Conservation (phyloP, 78 protist genomes). For the Trichosphaerium sp. region DNA sequence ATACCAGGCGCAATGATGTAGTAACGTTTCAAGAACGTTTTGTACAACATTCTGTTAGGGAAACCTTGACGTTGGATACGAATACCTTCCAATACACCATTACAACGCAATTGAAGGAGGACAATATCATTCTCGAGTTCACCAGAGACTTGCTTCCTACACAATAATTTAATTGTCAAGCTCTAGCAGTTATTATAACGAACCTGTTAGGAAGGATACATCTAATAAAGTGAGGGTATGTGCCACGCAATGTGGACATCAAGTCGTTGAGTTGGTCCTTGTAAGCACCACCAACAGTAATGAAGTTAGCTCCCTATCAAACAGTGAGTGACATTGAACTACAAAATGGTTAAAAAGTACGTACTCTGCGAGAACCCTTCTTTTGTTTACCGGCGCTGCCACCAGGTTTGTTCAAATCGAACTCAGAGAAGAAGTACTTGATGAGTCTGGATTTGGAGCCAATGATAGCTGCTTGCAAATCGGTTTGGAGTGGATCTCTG, state of each 20-base stretch:
- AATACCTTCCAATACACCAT: slow-evolving; percentile 92
- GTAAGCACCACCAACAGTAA: slow-evolving; percentile 63
- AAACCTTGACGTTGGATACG: slow-evolving; percentile 81
- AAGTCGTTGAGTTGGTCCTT: slow-evolving; percentile 47
- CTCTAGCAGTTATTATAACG: slow-evolving; percentile 52
- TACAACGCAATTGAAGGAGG: slow-evolving; percentile 82
- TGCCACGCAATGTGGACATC: slow-evolving; percentile 65
- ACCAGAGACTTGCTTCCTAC: not conserved
- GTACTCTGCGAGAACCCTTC: no score
- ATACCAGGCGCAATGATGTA: slow-evolving; percentile 59
- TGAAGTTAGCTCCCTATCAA: slow-evolving; percentile 56
- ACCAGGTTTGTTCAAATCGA: no score
- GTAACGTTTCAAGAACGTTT: slow-evolving; percentile 75
- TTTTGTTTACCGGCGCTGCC: no score
- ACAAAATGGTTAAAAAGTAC: no score
- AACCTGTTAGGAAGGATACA: slow-evolving; percentile 87
- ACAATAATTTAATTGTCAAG: slow-evolving; percentile 5
- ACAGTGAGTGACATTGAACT: no score
- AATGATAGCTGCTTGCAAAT: slow-evolving; percentile 35
- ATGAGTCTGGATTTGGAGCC: slow-evolving; percentile 12
- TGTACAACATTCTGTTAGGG: slow-evolving; percentile 75
- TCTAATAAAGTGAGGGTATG: slow-evolving; percentile 80
- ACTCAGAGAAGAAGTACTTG: slow-evolving; percentile 6
- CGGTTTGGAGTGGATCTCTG: slow-evolving; percentile 64
- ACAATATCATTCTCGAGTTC: slow-evolving; percentile 41